Evolutionary conservation across 2,329 filamentous ascomycete genomes (phyloP), one percentile per base, ranked within the genome.

Genomic region (Monilinia fructicola): DNA sequence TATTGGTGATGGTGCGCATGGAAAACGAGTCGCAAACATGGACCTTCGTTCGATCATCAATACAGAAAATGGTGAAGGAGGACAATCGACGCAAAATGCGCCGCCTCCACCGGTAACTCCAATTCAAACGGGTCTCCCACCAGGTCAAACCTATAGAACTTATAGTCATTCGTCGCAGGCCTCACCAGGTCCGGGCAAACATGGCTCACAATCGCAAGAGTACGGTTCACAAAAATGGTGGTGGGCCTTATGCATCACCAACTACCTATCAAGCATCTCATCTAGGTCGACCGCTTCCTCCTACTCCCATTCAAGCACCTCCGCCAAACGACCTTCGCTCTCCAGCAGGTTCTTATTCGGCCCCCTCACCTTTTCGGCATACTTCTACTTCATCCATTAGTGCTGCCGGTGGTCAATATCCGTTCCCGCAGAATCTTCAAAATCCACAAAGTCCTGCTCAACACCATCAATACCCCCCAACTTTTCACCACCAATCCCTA

Each of bases 11-110:
- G 67, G 64, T 67, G 61, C 68, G 65, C 63, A 68, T 70, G 69
- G 68, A 68, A 65, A 67, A 63, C 68, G 58, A 69, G 67, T 71
- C 73, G 73, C 74, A 74, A 64, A 74, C 73, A 83, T 84, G 82
- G 82, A 84, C 76, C 78, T 84, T 74, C 79, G 81, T 75, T 81
- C 80, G 65, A 83, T 84, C 72, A 81, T 84, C 78, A 83, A 83
- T 74, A 79, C 67, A 35, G 75, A 77, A 69, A 73, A 72, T 67
- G 74, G 72, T 21, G 74, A 75, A 64, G 67, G 65, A 64, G 71
- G 71, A 52, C 68, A 66, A 65, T 63, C 69, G 52, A 72, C 72
- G 66, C 72, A 71, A 66, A 72, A 74, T 67, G 72, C 70, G 68
- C 68, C 72, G 31, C 31, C 31, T 31, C 67, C 73, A n/a, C 75